Conservation (phyloP, 2,329 filamentous ascomycete genomes). For the Cladosporium sp. region DNA sequence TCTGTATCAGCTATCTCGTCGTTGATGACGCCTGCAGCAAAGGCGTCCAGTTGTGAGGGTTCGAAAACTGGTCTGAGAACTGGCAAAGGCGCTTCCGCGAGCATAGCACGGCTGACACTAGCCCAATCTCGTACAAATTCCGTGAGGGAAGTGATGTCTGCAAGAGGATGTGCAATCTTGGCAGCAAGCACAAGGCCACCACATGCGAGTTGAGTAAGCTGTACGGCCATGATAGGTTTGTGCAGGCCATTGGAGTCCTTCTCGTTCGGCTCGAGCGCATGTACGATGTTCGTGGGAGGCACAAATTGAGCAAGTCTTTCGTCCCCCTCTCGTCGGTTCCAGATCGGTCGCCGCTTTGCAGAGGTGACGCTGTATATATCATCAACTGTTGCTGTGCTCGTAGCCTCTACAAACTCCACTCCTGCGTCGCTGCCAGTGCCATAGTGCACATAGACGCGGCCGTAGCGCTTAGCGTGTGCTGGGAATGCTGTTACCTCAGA, state of each 20-base stretch:
- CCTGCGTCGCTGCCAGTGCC: conserved; percentile 10
- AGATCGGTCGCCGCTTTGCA: background rate
- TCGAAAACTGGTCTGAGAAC: conserved; percentile 1
- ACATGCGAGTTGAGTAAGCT: conserved; percentile 14
- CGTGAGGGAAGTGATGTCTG: conserved; percentile 13
- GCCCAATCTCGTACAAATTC: conserved; percentile 17
- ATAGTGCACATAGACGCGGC: conserved; percentile 17
- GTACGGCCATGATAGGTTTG: conserved; percentile 17
- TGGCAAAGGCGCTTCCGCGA: conserved; percentile 4
- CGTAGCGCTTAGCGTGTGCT: conserved; percentile 12
- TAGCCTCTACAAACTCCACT: conserved; percentile 8
- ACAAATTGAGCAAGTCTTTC: background rate
- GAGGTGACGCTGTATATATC: background rate
- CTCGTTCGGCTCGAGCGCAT: conserved; percentile 5
- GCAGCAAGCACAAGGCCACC: conserved; percentile 14
- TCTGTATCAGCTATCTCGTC: background rate
- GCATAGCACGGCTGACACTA: conserved; percentile 9
- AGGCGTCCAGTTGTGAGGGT: background rate
- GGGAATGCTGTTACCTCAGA: conserved; percentile 10
- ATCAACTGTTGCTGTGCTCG: background rate
- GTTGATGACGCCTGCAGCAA: conserved; percentile 12
- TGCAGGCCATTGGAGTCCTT: background rate
- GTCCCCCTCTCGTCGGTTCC: background rate
- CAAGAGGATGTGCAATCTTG: conserved; percentile 19
- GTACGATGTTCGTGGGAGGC: conserved; percentile 10